Evolutionary conservation across 768 basidiomycete species (phyloP).

Genomic region (Russula sp.): DNA sequence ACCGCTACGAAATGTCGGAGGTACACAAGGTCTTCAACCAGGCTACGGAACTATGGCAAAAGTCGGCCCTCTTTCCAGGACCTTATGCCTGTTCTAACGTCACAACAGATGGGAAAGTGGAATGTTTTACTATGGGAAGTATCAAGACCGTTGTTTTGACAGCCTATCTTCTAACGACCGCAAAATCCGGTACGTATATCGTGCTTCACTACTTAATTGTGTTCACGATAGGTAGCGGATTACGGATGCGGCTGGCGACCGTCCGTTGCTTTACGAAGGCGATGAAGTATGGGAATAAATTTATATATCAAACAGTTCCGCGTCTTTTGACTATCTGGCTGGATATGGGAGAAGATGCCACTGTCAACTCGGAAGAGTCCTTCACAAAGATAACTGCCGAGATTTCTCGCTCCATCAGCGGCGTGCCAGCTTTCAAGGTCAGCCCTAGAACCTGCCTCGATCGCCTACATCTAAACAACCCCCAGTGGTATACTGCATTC

Average conservation of each 20-base stretch:
- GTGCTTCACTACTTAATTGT: conserved; percentile 1
- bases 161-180: conserved; percentile 43
- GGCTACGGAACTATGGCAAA: conserved; percentile 44
- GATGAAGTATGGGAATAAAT: conserved; percentile 82
- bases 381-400: conserved; percentile 53
- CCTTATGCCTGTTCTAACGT: background rate
- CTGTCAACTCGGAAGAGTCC: conserved; percentile 29
- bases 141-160: conserved; percentile 75
- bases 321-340: conserved; percentile 93
- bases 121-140: conserved; percentile 81
- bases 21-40: conserved; percentile 55
- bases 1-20: conserved; percentile 61
- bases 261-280: conserved; percentile 64
- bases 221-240: conserved; percentile 38
- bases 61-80: conserved; percentile 34
- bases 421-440: conserved; percentile 77
- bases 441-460: conserved; percentile 18
- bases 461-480: conserved; percentile 7
- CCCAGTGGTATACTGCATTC: conserved; percentile 91
- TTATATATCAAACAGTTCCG: conserved; percentile 92
- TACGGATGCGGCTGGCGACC: conserved; percentile 60
- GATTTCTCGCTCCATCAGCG: conserved; percentile 49
- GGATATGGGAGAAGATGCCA: conserved; percentile 67
- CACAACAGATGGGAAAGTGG: conserved; percentile 71
- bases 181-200: conserved; percentile 36